phyloP scores from a whole-genome alignment of 352 stramenopile genomes.

The Sclerospora graminicola region DNA sequence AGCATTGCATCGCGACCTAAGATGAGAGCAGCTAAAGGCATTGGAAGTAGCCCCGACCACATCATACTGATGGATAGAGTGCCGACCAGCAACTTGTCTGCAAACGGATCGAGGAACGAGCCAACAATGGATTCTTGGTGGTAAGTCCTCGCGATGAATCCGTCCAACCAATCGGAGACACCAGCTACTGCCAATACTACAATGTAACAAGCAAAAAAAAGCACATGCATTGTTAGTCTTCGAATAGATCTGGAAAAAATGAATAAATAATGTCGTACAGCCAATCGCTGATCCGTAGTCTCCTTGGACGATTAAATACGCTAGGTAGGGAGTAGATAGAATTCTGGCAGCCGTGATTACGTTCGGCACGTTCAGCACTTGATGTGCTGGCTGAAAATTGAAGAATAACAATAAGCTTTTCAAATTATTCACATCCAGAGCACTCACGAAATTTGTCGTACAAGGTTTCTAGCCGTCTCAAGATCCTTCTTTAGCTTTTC shows the following conservation, averaged over 20 bases:
- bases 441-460: conserved; percentile 6
- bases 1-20: conserved; percentile 66
- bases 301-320: conserved; percentile 59
- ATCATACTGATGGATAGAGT: conserved; percentile 71
- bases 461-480: conserved; percentile 32
- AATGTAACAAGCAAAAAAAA: conserved; percentile 1
- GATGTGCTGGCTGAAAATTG: conserved; percentile 36
- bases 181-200: conserved; percentile 62
- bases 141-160: conserved; percentile 64
- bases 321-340: conserved; percentile 63
- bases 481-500: conserved; percentile 43
- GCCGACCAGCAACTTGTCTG: conserved; percentile 72
- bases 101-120: conserved; percentile 75
- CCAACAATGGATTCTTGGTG: conserved; percentile 75
- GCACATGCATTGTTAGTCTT: neutral
- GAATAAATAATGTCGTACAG: conserved; percentile 24
- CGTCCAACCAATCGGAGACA: conserved; percentile 74
- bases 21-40: conserved; percentile 52
- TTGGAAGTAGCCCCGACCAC: conserved; percentile 49
- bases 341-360: conserved; percentile 73
- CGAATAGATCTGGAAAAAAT: neutral
- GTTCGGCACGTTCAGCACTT: conserved; percentile 73
- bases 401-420: conserved; percentile 2
- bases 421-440: neutral
- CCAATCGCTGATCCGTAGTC: conserved; percentile 56